A percentile compares a stretch with the other conserved stretches of the same genome.
Conservation (phyloP, 2,329 filamentous ascomycete genomes). For the Penicillium brevicompactum region DNA sequence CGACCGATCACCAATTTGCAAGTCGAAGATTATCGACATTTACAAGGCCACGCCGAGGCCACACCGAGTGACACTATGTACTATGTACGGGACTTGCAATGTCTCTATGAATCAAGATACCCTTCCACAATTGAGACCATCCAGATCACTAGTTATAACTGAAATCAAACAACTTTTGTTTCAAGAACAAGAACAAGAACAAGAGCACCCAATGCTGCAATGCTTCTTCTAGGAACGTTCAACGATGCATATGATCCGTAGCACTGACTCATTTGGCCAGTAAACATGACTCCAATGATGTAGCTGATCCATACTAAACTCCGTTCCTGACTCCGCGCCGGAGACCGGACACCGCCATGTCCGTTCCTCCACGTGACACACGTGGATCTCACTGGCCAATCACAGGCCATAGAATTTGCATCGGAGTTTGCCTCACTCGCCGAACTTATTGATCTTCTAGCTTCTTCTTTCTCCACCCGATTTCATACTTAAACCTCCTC, state of each 20-base stretch:
- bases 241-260: neutral
- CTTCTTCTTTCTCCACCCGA: constrained; percentile 30
- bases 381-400: neutral
- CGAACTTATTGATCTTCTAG: constrained; percentile 31
- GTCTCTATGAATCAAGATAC: constrained; percentile 17
- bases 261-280: neutral
- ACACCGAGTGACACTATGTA: constrained; percentile 6
- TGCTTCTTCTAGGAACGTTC: neutral
- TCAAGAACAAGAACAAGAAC: neutral
- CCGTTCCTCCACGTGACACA: constrained; percentile 10
- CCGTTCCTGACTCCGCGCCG: constrained; percentile 6
- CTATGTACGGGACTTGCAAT: constrained; percentile 9
- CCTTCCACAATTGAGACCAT: constrained; percentile 6
- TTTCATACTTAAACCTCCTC: constrained; percentile 11
- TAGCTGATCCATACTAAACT: neutral
- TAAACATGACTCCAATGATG: neutral
- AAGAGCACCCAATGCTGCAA: neutral
- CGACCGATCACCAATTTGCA: neutral
- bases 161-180: neutral
- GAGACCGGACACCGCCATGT: neutral
- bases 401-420: constrained; percentile 7
- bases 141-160: neutral
- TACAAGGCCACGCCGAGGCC: constrained; percentile 4
- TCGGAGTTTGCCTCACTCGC: constrained; percentile 17
- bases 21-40: neutral